Conservation (phyloP, 768 basidiomycete species). For the Tulasnella sp. region DNA sequence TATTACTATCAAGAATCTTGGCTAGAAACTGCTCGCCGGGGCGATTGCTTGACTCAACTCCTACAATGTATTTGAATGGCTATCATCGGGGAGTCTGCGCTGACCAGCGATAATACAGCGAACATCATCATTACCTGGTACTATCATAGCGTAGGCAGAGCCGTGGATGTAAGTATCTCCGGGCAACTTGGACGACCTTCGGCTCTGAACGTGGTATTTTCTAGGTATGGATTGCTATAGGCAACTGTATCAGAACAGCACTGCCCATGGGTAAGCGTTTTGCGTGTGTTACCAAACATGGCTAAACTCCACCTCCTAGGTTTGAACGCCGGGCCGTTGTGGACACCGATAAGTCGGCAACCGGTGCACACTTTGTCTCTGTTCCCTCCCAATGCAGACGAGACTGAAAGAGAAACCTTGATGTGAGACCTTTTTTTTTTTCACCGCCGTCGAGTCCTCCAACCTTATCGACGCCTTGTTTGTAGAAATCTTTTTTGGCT, state of each 20-base stretch:
- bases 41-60: background rate
- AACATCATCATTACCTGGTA: conserved; percentile 10
- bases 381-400: background rate
- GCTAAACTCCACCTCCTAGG: background rate
- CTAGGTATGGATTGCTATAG: conserved; percentile 1
- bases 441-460: background rate
- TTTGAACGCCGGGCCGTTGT: background rate
- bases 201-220: too few relatives aligned
- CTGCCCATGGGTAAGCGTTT: background rate
- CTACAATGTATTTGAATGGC: background rate
- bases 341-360: background rate
- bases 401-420: background rate
- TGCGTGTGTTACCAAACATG: background rate
- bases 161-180: conserved; percentile 1
- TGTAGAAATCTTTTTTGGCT: conserved; percentile 10
- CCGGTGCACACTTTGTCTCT: background rate
- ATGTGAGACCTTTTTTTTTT: background rate
- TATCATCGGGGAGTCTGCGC: background rate
- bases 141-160: conserved; percentile 6
- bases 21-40: background rate
- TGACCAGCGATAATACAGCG: background rate
- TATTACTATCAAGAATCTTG: background rate
- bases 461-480: background rate
- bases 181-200: background rate
- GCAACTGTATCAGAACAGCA: background rate